Evolutionary conservation across 2,329 filamentous ascomycete species (phyloP), one percentile per base, ranked within the genome.

Genomic region (Emergomyces pasteurianus): DNA sequence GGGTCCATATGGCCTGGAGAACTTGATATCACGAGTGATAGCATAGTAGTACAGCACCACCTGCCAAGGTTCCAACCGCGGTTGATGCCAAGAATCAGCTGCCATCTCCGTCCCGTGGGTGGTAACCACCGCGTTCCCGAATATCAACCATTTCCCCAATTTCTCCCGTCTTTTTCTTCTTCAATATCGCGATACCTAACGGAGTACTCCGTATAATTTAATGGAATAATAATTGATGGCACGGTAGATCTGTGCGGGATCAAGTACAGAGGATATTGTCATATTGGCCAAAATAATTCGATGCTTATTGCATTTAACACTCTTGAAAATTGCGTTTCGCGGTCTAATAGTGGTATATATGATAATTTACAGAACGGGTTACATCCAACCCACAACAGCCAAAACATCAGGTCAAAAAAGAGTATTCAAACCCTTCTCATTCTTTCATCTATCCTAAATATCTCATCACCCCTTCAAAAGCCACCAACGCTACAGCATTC

Each of bases 391-490:
- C 52, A 54, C n/a, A 38, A 38, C 21, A 6, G 5, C 14, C 23
- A 28, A 18, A 49, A 28, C 14, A 8, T n/a, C 10, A 12, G 21
- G 10, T 1, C 46, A 49, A 16, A 49, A 49, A 49, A 49, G 16
- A 10, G 46, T 14, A 28, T 28, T 49, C 46, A 2, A 28, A 16
- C 46, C 23, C 5, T 14, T 49, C 12, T 36, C 26, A 16, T 34
- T n/a, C 34, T 18, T 16, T n/a, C 31, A 55, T 38, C 52, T 55
- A 78, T 59, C 76, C 75, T 64, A 79, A 67, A 59, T 68, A 70
- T 63, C 90, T 83, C 89, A 96, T 92, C 59, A 94, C 88, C 2
- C 87, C 89, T 74, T 99, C 94, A 79, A 97, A 97, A 34, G 89
- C 92, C 59, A 96, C 85, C 71, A 97, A 75, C 1, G 94, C 92